Conservation (phyloP, 345 rosid genomes). For the Lepidium sativum region DNA sequence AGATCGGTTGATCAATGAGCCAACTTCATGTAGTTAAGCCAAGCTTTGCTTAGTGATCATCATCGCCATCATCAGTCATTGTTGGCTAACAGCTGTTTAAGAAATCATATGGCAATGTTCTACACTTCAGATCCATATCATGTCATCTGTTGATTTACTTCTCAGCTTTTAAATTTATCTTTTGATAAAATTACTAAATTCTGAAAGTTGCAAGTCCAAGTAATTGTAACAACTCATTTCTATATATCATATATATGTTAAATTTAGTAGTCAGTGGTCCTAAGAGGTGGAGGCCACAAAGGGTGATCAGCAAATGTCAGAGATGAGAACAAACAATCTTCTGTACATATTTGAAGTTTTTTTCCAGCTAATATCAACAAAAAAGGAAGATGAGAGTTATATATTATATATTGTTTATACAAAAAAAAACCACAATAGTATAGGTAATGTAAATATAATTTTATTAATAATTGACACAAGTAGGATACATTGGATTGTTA, state of each 20-base stretch:
- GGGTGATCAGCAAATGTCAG: not conserved
- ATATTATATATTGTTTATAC: not conserved
- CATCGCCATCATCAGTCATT: not conserved
- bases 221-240: not conserved
- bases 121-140: not conserved
- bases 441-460: not conserved
- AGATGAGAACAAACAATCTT: not conserved
- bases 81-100: not conserved
- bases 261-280: conserved; percentile 16
- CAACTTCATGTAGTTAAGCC: not conserved
- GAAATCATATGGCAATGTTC: not conserved
- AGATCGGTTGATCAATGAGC: not conserved
- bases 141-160: not conserved
- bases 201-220: not conserved
- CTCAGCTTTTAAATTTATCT: not conserved
- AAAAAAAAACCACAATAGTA: not conserved
- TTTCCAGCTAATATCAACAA: not conserved
- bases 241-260: not conserved
- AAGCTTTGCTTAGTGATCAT: not conserved
- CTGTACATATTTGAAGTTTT: not conserved
- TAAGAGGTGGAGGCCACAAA: conserved; percentile 2
- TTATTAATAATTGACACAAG: not conserved
- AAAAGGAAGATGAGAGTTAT: not conserved
- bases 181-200: too few relatives aligned
- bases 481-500: not conserved